Percentiles rank a stretch among this genome's conserved stretches.
Conservation (phyloP, 129 eudicot species). For the Oenanthe sinensis region DNA sequence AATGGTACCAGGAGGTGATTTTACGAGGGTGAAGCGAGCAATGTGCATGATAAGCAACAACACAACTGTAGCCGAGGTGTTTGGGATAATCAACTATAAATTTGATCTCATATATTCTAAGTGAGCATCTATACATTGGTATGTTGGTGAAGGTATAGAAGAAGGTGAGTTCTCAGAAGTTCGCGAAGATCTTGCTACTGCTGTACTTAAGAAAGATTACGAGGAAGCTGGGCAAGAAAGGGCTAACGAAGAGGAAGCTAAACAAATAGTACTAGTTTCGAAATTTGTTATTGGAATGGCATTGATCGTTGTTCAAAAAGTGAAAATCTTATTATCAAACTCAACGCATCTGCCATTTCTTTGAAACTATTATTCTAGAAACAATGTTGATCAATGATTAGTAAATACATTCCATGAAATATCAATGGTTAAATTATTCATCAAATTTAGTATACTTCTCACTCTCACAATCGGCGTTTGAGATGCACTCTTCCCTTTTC, state of each 20-base stretch:
- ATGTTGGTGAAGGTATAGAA: conserved; percentile 82
- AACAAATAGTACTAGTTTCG: conserved; percentile 27
- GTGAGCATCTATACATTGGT: conserved; percentile 85
- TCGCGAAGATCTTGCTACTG: conserved; percentile 86
- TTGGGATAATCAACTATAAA: conserved; percentile 57
- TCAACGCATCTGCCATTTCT: background rate
- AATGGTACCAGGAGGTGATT: conserved; percentile 87
- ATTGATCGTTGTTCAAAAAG: background rate
- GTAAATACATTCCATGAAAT: no score
- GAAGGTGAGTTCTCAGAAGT: conserved; percentile 95
- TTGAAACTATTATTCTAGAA: background rate
- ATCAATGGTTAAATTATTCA: no score
- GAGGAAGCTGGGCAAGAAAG: conserved; percentile 76
- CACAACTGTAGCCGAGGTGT: conserved; percentile 78
- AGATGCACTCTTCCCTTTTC: no score
- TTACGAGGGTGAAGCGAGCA: conserved; percentile 64
- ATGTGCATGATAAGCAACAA: conserved; percentile 90
- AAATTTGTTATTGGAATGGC: background rate
- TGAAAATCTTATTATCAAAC: background rate
- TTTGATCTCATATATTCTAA: conserved; percentile 68
- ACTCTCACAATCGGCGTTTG: no score
- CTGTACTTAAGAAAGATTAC: conserved; percentile 77
- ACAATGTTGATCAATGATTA: no score
- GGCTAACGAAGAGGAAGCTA: conserved; percentile 56
- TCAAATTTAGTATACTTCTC: no score